A percentile compares a stretch with the other conserved stretches of the same genome.
These are phyloP conservation scores for Miscanthus sacchariflorus DNA, from an alignment of 202 grass and related monocot species.

Conservation along the genomic window DNA sequence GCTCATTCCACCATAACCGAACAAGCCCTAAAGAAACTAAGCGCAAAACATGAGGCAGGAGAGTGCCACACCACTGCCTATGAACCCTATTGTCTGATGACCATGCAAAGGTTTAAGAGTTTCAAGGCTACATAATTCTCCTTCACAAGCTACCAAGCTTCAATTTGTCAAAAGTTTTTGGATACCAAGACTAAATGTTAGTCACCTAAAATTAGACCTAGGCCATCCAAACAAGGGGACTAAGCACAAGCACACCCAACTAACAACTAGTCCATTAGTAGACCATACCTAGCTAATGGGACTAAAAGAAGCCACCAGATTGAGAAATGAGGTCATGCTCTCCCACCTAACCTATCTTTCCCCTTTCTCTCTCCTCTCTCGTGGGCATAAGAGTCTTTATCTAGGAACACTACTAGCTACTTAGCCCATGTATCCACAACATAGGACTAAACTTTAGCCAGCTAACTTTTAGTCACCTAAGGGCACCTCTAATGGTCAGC, in stretches of 20 bases:
- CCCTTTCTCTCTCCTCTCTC: neutral
- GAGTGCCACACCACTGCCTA: neutral
- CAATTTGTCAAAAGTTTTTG: neutral
- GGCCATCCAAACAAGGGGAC: neutral
- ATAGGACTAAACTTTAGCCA: neutral
- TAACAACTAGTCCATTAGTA: neutral
- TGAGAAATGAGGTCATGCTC: neutral
- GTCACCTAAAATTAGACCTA: neutral
- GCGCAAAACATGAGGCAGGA: neutral
- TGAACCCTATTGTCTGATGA: neutral
- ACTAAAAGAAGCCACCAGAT: neutral
- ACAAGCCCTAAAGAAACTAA: neutral
- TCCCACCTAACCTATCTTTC: neutral
- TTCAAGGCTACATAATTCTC: neutral
- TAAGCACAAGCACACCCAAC: no score
- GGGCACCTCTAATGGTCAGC: neutral
- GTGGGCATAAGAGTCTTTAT: neutral
- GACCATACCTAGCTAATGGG: neutral
- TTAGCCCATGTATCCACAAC: neutral
- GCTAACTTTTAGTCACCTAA: neutral
- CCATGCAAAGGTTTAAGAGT: neutral
- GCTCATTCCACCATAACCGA: no score
- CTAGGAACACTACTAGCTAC: neutral
- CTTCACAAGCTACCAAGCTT: neutral
- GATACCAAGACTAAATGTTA: neutral